Base-by-base conservation (phyloP, 345 rosid species). In the Orychophragmus violaceus region DNA sequence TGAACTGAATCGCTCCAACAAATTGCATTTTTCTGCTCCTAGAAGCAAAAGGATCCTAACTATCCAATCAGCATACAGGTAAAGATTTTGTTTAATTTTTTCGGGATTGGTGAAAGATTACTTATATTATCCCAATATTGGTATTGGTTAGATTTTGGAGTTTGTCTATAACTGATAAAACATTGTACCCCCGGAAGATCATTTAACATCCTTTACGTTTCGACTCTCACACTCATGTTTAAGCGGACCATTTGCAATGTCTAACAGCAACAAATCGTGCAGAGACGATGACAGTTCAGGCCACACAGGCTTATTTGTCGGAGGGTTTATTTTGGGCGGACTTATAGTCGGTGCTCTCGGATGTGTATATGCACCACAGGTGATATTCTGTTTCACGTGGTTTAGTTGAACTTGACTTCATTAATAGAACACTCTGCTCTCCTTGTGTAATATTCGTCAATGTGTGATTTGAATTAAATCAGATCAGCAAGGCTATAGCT, bases 301-400 rank as follows among this genome's bases (percentile, higher is more conserved):
- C 74, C 76, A 75, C 69, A 77, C 87, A 1, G 74, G 83, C 71
- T 50, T 80, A 61, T 93, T 93, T 72, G 87, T 90, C 35, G 97
- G 98, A 66, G 97, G 94, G 44, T 93, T 93, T 74, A 85, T 93
- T 65, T 76, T 90, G 78, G 97, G 98, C 25, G 97, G 96, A 73
- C 79, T 90, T 19, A 72, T 90, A 65, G 87, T 88, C 29, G 98
- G 96, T 39, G 82, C 98, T 39, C 96, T 93, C 61, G 98, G 98
- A 66, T 88, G 97, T 76, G 97, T 90, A 24, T 93, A 81, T 56
- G 97, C 98, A 16, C 96, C 98, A 48, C 96, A 93, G 96, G 98
- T 93, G 9, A 53, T 66, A 16, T 56, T 64, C n/a, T n/a, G 60
- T 46, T 68, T 59, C 60, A 65, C 50, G 68, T 61, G 28, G 33